These are phyloP conservation scores for Corylus americana DNA, from an alignment of 306 rosid genomes.

Conservation along the genomic window DNA sequence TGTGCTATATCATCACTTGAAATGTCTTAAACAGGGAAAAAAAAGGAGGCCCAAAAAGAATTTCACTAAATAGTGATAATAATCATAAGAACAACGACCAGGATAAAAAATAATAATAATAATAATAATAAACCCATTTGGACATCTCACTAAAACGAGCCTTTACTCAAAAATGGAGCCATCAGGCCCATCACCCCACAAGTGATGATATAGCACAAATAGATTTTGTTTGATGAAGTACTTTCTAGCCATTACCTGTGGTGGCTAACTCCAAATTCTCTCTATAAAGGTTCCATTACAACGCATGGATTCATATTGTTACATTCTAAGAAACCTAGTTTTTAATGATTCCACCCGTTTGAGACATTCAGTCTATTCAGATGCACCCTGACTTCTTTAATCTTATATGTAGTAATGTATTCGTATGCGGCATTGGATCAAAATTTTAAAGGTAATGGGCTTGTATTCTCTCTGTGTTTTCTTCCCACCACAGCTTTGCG, in stretches of 20 bases:
- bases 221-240: neutral
- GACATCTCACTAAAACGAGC: conserved; percentile 34
- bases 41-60: conserved; percentile 10
- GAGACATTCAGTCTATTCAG: conserved; percentile 1
- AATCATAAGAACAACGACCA: conserved; percentile 24
- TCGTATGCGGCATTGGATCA: neutral
- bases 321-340: conserved; percentile 25
- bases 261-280: neutral
- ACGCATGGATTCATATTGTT: too few species aligned
- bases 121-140: neutral
- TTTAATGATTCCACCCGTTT: conserved; percentile 30
- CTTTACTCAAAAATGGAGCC: conserved; percentile 27
- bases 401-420: conserved; percentile 18
- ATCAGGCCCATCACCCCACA: conserved; percentile 4
- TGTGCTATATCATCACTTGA: neutral
- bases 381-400: conserved; percentile 24
- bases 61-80: conserved; percentile 22
- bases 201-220: neutral
- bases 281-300: too few species aligned
- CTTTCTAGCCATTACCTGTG: conserved; percentile 19
- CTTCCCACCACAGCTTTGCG: conserved; percentile 93
- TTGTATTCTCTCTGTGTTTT: conserved; percentile 80
- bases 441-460: conserved; percentile 70
- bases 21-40: neutral
- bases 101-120: conserved; percentile 21